These are phyloP conservation scores for Zygotorulaspora florentina DNA, from an alignment of 805 yeast species.

Conservation along the genomic window DNA sequence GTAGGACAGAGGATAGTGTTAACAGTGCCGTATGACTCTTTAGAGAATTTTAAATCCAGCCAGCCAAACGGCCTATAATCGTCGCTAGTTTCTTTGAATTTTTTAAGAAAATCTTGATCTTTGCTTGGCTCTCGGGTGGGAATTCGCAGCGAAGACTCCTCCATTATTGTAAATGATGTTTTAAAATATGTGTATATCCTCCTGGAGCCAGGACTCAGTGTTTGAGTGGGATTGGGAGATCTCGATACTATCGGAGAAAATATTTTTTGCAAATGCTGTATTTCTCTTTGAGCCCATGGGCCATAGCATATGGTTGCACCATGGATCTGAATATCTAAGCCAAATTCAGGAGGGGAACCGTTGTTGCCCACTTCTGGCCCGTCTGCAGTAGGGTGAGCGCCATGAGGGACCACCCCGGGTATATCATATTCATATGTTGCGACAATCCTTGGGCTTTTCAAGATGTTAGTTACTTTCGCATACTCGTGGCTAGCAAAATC, in stretches of 20 bases:
- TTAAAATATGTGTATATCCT: slow-evolving; percentile 58
- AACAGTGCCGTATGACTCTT: slow-evolving; percentile 47
- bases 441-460: slow-evolving; percentile 56
- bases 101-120: slow-evolving; percentile 45
- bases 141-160: slow-evolving; percentile 63
- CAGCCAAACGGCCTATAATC: slow-evolving; percentile 78
- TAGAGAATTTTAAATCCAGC: slow-evolving; percentile 67
- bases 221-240: slow-evolving; percentile 46
- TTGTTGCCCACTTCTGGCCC: slow-evolving; percentile 57
- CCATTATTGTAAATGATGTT: slow-evolving; percentile 52
- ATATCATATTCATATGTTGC: slow-evolving; percentile 63
- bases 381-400: slow-evolving; percentile 33
- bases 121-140: slow-evolving; percentile 86
- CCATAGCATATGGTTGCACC: slow-evolving; percentile 77
- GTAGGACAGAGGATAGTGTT: slow-evolving; percentile 52
- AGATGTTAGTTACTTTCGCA: slow-evolving; percentile 68
- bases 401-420: slow-evolving; percentile 59
- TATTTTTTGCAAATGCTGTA: slow-evolving; percentile 57
- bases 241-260: slow-evolving; percentile 65
- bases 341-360: slow-evolving; percentile 56
- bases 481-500: slow-evolving; percentile 56
- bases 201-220: slow-evolving; percentile 44
- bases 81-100: slow-evolving; percentile 33
- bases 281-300: slow-evolving; percentile 92
- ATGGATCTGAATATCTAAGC: slow-evolving; percentile 54